A percentile compares a stretch with the other conserved stretches of the same genome.
These are phyloP conservation scores for Pseudocercospora fijiensis DNA, from an alignment of 2,329 filamentous ascomycete species.

Conservation along the genomic window DNA sequence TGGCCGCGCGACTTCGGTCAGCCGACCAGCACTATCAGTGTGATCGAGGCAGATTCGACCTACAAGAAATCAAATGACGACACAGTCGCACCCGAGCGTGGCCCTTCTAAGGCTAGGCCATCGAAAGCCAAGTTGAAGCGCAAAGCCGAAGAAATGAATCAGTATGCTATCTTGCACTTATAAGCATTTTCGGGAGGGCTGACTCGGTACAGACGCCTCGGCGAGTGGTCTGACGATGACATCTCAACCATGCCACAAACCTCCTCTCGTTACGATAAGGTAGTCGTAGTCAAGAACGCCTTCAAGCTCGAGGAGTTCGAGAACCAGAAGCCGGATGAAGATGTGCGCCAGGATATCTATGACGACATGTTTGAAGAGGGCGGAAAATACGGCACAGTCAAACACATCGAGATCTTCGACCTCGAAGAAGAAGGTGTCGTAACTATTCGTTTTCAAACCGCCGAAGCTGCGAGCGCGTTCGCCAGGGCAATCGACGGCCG, in stretches of 20 bases:
- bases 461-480: slow-evolving; percentile 69
- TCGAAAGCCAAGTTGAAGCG: slow-evolving; percentile 75
- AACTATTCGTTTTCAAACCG: slow-evolving; percentile 75
- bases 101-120: slow-evolving; percentile 40
- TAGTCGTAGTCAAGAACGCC: slow-evolving; percentile 88
- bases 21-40: slow-evolving; percentile 42
- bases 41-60: slow-evolving; percentile 81
- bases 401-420: slow-evolving; percentile 89
- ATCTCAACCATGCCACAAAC: slow-evolving; percentile 56
- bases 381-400: slow-evolving; percentile 79
- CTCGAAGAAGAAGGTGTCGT: slow-evolving; percentile 80
- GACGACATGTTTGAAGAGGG: slow-evolving; percentile 92
- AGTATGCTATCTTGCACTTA: slow-evolving; percentile 40
- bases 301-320: slow-evolving; percentile 84
- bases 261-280: slow-evolving; percentile 64
- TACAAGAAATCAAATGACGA: slow-evolving; percentile 85
- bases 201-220: slow-evolving; percentile 65
- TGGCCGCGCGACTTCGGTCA: slow-evolving; percentile 70
- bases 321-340: slow-evolving; percentile 64
- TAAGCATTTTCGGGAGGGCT: slow-evolving; percentile 3
- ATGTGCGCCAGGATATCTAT: slow-evolving; percentile 83
- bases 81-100: slow-evolving; percentile 36
- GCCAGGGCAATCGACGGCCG: slow-evolving; percentile 71
- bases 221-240: slow-evolving; percentile 91
- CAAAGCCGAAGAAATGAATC: slow-evolving; percentile 83